Evolutionary conservation across 306 rosid species (phyloP).

Genomic region (Crotalaria pallida): DNA sequence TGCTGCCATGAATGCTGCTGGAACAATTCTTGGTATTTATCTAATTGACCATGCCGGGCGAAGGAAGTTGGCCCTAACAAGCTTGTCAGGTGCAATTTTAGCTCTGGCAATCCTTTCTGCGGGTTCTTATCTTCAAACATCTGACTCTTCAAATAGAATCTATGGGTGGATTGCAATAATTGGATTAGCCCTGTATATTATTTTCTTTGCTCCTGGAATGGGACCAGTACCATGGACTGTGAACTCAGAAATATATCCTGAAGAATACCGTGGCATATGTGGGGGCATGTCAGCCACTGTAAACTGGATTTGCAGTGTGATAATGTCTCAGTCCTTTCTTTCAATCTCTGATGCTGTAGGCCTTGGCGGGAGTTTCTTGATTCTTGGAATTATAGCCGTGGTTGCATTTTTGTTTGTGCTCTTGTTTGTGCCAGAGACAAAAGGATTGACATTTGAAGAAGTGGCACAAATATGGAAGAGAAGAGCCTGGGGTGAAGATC

Average conservation of each 20-base stretch:
- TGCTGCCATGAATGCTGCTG: slow-evolving; percentile 68
- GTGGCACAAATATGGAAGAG: slow-evolving; percentile 64
- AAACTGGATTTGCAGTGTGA: slow-evolving; percentile 71
- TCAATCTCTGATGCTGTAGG: slow-evolving; percentile 49
- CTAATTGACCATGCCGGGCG: slow-evolving; percentile 62
- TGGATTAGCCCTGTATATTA: slow-evolving; percentile 57
- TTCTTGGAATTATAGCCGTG: slow-evolving; percentile 49
- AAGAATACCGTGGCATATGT: slow-evolving; percentile 60
- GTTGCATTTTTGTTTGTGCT: slow-evolving; percentile 50
- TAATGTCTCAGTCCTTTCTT: slow-evolving; percentile 60
- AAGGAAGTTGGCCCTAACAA: slow-evolving; percentile 55
- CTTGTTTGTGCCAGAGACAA: slow-evolving; percentile 59
- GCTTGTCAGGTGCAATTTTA: slow-evolving; percentile 52
- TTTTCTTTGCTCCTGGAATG: slow-evolving; percentile 71
- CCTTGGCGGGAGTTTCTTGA: slow-evolving; percentile 53
- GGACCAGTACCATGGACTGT: too few relatives aligned
- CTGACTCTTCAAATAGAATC: slow-evolving; percentile 27
- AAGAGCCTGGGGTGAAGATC: slow-evolving; percentile 45
- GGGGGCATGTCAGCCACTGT: slow-evolving; percentile 88
- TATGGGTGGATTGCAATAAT: slow-evolving; percentile 57
- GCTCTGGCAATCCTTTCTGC: slow-evolving; percentile 51
- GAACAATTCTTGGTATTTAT: slow-evolving; percentile 65
- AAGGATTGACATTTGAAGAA: slow-evolving; percentile 77
- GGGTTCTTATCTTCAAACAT: slow-evolving; percentile 39
- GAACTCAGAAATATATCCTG: slow-evolving; percentile 79